Conservation (phyloP, 305 asterid species). For the Striga hermonthica region DNA sequence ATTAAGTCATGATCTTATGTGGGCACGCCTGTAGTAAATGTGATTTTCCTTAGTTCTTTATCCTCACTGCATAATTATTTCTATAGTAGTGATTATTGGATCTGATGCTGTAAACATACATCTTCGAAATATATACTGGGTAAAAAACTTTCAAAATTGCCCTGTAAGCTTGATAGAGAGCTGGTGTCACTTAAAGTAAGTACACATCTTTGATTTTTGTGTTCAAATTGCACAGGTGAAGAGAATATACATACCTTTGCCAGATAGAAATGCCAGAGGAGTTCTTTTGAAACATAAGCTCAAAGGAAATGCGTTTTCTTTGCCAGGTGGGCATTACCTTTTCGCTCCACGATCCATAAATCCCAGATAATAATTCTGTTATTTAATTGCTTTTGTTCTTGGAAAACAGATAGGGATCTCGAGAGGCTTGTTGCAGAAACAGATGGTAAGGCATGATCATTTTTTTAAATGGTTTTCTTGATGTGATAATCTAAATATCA, state of each 20-base stretch:
- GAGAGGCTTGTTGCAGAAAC: constrained; percentile 78
- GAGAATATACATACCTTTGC: constrained; percentile 93
- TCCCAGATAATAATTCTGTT: constrained; percentile 25
- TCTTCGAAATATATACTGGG: constrained; percentile 2
- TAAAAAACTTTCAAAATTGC: constrained; percentile 13
- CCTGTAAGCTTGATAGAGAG: constrained; percentile 15
- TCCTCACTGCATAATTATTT: constrained; percentile 11
- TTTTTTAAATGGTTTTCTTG: constrained; percentile 1
- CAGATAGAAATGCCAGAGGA: constrained; percentile 79
- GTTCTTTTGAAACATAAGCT: constrained; percentile 85
- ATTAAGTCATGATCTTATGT: constrained; percentile 1
- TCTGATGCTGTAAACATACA: constrained; percentile 23
- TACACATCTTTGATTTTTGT: constrained; percentile 11
- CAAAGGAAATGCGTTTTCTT: constrained; percentile 74
- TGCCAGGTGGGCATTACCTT: constrained; percentile 60
- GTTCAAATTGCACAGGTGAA: constrained; percentile 60
- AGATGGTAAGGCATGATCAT: constrained; percentile 54
- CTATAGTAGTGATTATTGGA: not conserved
- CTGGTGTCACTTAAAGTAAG: constrained; percentile 18
- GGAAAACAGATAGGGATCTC: constrained; percentile 71
- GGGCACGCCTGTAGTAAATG: not conserved
- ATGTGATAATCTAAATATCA: constrained; percentile 1
- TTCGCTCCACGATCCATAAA: constrained; percentile 12
- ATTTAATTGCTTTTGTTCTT: constrained; percentile 30
- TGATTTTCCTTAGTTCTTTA: constrained; percentile 17